phyloP scores from a whole-genome alignment of 208 protist genomes.

The Acanthamoeba triangularis region DNA sequence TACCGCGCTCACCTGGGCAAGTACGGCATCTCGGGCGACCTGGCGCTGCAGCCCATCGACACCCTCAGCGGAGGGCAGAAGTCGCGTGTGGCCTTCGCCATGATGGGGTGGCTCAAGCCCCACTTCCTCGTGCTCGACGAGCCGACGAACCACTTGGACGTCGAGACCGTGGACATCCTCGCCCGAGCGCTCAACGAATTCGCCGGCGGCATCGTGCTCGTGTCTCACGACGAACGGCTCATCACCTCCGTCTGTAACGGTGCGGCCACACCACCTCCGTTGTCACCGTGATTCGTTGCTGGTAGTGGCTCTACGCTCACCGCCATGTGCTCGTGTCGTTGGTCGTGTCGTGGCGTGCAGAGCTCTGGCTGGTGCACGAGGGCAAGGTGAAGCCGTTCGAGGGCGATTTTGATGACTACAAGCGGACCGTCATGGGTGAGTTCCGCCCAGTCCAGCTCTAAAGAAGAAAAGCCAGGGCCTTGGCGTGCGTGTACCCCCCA shows the following conservation, averaged over 20 bases:
- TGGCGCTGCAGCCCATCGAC: constrained; percentile 96
- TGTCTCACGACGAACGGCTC: constrained; percentile 95
- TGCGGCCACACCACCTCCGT: not conserved
- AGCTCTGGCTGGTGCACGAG: constrained; percentile 97
- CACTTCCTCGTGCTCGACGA: constrained; percentile 88
- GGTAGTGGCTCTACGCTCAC: too few species aligned
- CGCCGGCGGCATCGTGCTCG: constrained; percentile 96
- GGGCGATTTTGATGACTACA: constrained; percentile 87
- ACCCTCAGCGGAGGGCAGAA: constrained; percentile 98
- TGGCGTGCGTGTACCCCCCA: too few species aligned
- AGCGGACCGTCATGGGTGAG: constrained; percentile 74
- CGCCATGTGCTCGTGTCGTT: not conserved
- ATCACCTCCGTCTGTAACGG: constrained; percentile 74
- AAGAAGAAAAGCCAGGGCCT: not conserved
- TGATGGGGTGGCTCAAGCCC: constrained; percentile 95
- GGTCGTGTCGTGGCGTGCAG: constrained; percentile 8
- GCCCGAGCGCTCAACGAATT: constrained; percentile 88
- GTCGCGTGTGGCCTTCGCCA: constrained; percentile 96
- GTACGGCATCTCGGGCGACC: constrained; percentile 94
- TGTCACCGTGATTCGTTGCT: too few species aligned
- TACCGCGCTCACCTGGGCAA: constrained; percentile 67
- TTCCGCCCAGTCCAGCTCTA: constrained; percentile 29
- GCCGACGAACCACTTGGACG: constrained; percentile 97
- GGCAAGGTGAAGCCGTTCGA: constrained; percentile 81
- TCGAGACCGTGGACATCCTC: constrained; percentile 96